Evolutionary conservation across 331 rosid species (phyloP).

Genomic region (Telfairia occidentalis): DNA sequence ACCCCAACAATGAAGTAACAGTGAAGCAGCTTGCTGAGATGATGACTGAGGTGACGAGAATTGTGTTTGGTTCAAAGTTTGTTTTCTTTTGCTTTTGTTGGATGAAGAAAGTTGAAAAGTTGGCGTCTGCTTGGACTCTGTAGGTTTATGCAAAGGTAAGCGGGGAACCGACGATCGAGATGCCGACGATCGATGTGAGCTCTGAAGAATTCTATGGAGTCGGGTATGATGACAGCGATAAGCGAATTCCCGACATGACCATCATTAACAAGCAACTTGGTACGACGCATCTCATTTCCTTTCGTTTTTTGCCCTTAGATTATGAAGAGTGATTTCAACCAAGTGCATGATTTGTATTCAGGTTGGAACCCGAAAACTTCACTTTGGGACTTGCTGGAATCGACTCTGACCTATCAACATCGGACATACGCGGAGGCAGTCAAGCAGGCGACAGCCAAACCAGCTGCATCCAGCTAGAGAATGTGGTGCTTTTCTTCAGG

Average conservation of each 20-base stretch:
- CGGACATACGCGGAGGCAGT: conserved; percentile 82
- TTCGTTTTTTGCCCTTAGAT: neutral
- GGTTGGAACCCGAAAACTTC: conserved; percentile 93
- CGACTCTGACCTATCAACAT: conserved; percentile 90
- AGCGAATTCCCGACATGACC: conserved; percentile 95
- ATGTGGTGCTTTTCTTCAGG: neutral
- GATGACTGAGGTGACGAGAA: conserved; percentile 61
- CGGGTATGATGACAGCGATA: conserved; percentile 92
- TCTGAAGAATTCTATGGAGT: conserved; percentile 85
- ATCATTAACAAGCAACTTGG: conserved; percentile 83
- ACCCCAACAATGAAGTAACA: conserved; percentile 91
- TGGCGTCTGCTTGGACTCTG: neutral
- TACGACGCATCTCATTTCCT: conserved; percentile 12
- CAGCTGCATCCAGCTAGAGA: conserved; percentile 44
- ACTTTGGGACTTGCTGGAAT: conserved; percentile 84
- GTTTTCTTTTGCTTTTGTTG: neutral
- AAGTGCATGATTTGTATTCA: neutral
- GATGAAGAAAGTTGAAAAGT: neutral
- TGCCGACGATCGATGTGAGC: conserved; percentile 63
- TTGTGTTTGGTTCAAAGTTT: neutral
- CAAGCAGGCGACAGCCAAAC: conserved; percentile 55
- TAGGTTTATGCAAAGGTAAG: conserved; percentile 84
- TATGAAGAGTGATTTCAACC: neutral
- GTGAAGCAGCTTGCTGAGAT: conserved; percentile 93
- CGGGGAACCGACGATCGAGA: conserved; percentile 45